These are phyloP conservation scores for Tilletia indica DNA, from an alignment of 1,284 basidiomycete species.

Conservation along the genomic window DNA sequence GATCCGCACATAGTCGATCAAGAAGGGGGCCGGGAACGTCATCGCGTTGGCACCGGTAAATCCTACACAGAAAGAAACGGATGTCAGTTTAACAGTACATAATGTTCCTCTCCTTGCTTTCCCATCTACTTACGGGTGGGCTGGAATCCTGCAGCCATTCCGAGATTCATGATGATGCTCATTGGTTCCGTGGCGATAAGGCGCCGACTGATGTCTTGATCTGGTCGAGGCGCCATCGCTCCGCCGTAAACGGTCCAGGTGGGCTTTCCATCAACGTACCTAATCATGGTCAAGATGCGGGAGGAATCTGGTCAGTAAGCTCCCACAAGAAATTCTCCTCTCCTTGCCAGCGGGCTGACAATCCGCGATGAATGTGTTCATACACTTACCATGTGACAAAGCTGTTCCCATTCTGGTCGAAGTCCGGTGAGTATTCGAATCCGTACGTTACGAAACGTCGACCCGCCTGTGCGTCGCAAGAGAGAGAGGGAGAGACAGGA, in stretches of 20 bases:
- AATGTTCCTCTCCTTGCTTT: too few species aligned
- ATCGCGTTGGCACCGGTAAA: constrained; percentile 11
- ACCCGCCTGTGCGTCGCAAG: not conserved
- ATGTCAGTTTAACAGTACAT: too few species aligned
- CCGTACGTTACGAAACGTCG: not conserved
- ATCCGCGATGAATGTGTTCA: too few species aligned
- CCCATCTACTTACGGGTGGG: not conserved
- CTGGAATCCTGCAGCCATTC: constrained; percentile 16
- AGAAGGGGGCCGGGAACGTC: constrained; percentile 58
- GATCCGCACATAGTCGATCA: constrained; percentile 59
- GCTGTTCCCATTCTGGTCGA: constrained; percentile 18
- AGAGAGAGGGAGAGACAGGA: too few species aligned
- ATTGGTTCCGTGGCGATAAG: constrained; percentile 10
- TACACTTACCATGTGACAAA: constrained; percentile 26
- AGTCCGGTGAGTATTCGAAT: constrained; percentile 22
- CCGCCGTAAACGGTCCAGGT: constrained; percentile 25
- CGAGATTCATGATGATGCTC: constrained; percentile 18
- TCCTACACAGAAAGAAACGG: too few species aligned
- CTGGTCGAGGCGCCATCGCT: constrained; percentile 17
- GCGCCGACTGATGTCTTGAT: constrained; percentile 23
- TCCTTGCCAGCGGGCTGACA: too few species aligned
- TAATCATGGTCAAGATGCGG: not conserved
- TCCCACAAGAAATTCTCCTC: too few species aligned
- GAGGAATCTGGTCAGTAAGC: too few species aligned
- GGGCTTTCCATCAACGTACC: constrained; percentile 30